A percentile compares a stretch with the other conserved stretches of the same genome.
Conservation (phyloP, 2,329 filamentous ascomycete species). For the Knufia petricola region DNA sequence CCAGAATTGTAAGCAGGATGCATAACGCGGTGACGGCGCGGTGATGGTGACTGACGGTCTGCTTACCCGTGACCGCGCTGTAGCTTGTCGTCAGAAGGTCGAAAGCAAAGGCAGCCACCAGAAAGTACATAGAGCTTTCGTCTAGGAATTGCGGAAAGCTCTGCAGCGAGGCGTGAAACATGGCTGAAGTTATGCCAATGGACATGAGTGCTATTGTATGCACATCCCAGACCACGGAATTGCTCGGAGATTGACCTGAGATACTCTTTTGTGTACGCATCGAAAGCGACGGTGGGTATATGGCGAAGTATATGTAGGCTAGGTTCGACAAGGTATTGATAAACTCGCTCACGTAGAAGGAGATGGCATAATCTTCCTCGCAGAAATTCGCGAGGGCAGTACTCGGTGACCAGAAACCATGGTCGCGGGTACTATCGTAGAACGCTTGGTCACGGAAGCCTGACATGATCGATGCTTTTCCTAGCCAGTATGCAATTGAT, state of each 20-base stretch:
- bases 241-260: not conserved
- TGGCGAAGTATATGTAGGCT: constrained; percentile 14
- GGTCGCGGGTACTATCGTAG: not conserved
- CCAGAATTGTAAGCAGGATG: not conserved
- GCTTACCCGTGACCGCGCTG: not conserved
- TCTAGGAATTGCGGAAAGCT: constrained; percentile 12
- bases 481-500: no score
- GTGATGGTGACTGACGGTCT: not conserved
- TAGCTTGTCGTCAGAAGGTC: constrained; percentile 3
- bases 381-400: constrained; percentile 14
- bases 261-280: no score
- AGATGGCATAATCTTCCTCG: constrained; percentile 24
- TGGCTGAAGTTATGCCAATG: constrained; percentile 15
- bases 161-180: constrained; percentile 16
- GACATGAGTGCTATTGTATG: constrained; percentile 17
- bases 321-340: constrained; percentile 26
- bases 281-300: not conserved
- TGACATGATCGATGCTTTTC: not conserved
- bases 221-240: constrained; percentile 5
- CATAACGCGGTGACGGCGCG: not conserved
- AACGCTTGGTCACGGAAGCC: not conserved
- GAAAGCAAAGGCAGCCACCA: not conserved
- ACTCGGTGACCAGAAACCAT: not conserved
- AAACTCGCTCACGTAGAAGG: constrained; percentile 24
- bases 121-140: constrained; percentile 4